Percentiles rank a stretch among this genome's conserved stretches.
These are phyloP conservation scores for Trypanosoma melophagium DNA, from an alignment of 208 protist genomes.

Conservation along the genomic window DNA sequence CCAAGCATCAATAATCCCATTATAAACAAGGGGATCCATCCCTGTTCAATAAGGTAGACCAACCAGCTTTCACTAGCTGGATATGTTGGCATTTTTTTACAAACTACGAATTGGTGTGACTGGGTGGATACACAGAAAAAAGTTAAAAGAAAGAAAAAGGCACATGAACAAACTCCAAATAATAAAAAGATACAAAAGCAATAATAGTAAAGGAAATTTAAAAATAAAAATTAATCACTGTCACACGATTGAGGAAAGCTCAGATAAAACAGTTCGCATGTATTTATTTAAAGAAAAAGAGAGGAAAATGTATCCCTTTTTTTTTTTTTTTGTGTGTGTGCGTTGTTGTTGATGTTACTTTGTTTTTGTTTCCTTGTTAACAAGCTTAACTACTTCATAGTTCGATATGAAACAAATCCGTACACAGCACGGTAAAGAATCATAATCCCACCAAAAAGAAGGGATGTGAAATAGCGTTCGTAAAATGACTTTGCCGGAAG, in stretches of 20 bases:
- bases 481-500: conserved; percentile 24
- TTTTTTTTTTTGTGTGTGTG: too few species aligned
- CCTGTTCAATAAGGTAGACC: conserved; percentile 41
- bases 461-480: conserved; percentile 19
- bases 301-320: too few species aligned
- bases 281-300: too few species aligned
- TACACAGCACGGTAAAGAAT: conserved; percentile 26
- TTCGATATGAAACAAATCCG: conserved; percentile 26
- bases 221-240: neutral
- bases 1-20: conserved; percentile 74
- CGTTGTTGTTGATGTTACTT: conserved; percentile 1
- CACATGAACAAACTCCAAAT: neutral
- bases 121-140: neutral
- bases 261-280: too few species aligned
- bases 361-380: neutral
- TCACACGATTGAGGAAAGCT: too few species aligned
- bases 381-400: neutral
- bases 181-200: neutral
- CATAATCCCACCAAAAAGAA: conserved; percentile 31
- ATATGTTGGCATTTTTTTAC: conserved; percentile 6
- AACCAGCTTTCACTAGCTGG: conserved; percentile 5
- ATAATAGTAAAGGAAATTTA: too few species aligned
- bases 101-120: too few species aligned
- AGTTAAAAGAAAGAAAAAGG: neutral
- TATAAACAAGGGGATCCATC: conserved; percentile 75